Base-by-base conservation (phyloP, 805 yeast genomes). In the Saccharomycopsis microspora region DNA sequence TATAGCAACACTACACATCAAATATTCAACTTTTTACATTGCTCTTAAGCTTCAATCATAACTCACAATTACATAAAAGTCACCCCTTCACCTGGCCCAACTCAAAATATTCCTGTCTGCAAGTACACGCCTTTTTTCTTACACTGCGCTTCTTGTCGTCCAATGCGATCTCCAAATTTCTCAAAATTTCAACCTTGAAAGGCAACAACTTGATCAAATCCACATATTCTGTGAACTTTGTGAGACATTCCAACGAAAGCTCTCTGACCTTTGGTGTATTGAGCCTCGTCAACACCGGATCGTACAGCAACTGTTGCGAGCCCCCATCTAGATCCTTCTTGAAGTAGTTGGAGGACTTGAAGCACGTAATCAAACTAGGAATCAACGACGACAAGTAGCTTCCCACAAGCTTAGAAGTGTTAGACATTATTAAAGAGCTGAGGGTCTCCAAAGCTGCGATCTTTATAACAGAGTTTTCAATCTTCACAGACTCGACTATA, bases 131-230 rank as follows among this genome's bases (percentile, higher is more conserved):
- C 45, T 76, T 70, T 59, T 78, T 82, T 58, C 98, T 75, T 1
- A 90, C 85, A 3, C 63, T 65, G 61, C 98, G 74, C 58, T 71
- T 81, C 43, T 70, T 72, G 61, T 90, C 96, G 55, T 83, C 93
- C 53, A 93, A 66, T 0, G 74, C 79, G 1, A 58, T 60, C 1
- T 65, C 67, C 41, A 85, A 64, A 9, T 67, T 70, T 19, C 56
- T 61, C 36, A 85, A 66, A 7, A 85, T 66, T 7, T 60, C 62
- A 3, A 59, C 59, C 58, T 74, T 76, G 57, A 70, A 82, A 4
- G 81, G 79, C 28, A 74, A 64, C 46, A 82, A 57, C 19, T 66
- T 58, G 11, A 63, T 65, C 47, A 68, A 51, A 44, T 70, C 62
- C 49, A 70, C 54, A 3, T 64, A 65, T 9, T 69, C 60, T 1